A percentile compares a stretch with the other conserved stretches of the same genome.
Evolutionary conservation across 805 yeast genomes (phyloP).

Genomic region (Suhomyces sp.): DNA sequence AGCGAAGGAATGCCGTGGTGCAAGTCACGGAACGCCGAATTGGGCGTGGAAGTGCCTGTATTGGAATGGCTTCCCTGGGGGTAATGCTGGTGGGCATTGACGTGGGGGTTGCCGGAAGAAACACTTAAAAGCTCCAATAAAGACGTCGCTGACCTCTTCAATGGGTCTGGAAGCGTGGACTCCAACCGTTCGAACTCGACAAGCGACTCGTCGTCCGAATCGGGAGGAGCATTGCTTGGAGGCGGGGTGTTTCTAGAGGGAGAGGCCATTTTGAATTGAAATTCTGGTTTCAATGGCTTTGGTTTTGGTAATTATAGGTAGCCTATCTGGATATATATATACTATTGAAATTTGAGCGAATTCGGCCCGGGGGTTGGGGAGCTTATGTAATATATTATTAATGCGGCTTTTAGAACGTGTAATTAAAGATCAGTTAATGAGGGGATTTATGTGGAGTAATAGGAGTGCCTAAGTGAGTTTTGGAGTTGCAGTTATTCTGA

Average conservation of each 20-base stretch:
- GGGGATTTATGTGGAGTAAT: too few relatives aligned
- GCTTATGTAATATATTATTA: too few relatives aligned
- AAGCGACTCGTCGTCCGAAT: slow-evolving; percentile 27
- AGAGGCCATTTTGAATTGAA: slow-evolving; percentile 1
- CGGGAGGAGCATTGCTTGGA: slow-evolving; percentile 4
- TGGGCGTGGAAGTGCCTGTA: slow-evolving; percentile 4
- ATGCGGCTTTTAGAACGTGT: too few relatives aligned
- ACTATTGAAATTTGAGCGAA: too few relatives aligned
- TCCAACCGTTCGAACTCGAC: slow-evolving; percentile 43
- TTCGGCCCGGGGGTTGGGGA: too few relatives aligned
- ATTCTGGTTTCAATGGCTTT: too few relatives aligned
- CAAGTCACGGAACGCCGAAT: slow-evolving; percentile 6
- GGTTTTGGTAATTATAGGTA: too few relatives aligned
- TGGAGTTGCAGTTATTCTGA: too few relatives aligned
- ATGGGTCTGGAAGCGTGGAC: slow-evolving; percentile 39
- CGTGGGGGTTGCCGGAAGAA: slow-evolving; percentile 1
- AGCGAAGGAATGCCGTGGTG: slow-evolving; percentile 17
- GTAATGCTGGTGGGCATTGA: background rate
- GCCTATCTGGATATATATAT: too few relatives aligned
- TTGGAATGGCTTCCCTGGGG: background rate
- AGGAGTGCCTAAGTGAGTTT: too few relatives aligned
- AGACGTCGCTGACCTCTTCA: slow-evolving; percentile 39
- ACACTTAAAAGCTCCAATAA: slow-evolving; percentile 32
- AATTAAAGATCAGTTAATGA: too few relatives aligned
- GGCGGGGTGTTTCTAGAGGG: slow-evolving; percentile 6